Conservation (phyloP, 306 rosid species). For the Geum urbanum region DNA sequence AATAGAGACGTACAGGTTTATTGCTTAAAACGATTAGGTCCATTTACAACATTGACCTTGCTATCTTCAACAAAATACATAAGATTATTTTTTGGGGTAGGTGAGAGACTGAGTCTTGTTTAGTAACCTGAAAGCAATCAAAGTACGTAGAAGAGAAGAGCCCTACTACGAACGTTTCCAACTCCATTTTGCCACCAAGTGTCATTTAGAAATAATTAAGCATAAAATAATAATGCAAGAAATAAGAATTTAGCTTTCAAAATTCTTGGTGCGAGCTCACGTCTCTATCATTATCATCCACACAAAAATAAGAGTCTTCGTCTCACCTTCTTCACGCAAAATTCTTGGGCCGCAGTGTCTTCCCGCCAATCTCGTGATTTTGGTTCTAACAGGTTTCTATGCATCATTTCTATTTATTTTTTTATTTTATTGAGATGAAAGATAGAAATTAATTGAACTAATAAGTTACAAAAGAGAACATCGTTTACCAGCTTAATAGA, state of each 20-base stretch:
- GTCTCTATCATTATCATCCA: not conserved
- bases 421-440: too few species aligned
- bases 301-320: not conserved
- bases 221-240: not conserved
- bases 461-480: too few species aligned
- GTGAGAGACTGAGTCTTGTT: slow-evolving; percentile 23
- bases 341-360: not conserved
- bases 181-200: not conserved
- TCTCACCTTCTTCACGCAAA: not conserved
- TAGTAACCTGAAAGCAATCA: not conserved
- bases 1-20: not conserved
- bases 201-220: not conserved
- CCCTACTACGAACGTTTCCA: not conserved
- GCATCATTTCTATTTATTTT: too few species aligned
- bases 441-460: too few species aligned
- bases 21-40: not conserved
- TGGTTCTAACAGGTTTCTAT: not conserved
- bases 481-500: too few species aligned
- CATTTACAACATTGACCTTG: slow-evolving; percentile 20
- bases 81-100: slow-evolving; percentile 8
- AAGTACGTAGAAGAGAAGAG: not conserved
- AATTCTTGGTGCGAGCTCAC: not conserved
- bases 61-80: slow-evolving; percentile 16
- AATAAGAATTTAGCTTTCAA: not conserved
- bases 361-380: slow-evolving; percentile 21